Conservation (phyloP, 2,329 filamentous ascomycete genomes). For the Ascochyta rabiei region DNA sequence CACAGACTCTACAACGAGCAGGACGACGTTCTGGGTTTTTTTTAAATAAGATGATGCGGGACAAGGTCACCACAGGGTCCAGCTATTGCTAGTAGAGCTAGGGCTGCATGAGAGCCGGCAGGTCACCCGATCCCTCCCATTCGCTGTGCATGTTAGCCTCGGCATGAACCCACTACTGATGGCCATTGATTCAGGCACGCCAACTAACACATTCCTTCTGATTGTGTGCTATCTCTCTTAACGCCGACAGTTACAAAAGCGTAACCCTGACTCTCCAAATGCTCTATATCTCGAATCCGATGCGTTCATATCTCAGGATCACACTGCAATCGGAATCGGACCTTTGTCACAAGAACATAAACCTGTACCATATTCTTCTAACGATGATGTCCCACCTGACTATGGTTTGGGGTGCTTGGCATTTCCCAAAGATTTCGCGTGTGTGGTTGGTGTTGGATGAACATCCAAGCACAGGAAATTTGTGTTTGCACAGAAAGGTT, state of each 20-base stretch:
- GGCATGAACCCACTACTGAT: neutral
- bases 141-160: neutral
- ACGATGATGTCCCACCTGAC: no score
- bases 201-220: neutral
- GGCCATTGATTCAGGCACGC: neutral
- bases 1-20: neutral
- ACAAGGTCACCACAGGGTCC: neutral
- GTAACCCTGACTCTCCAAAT: neutral
- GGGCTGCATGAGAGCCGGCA: neutral
- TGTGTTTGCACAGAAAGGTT: neutral
- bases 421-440: neutral
- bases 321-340: neutral
- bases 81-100: neutral
- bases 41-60: neutral
- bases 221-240: neutral
- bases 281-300: no score
- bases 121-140: slow-evolving; percentile 6
- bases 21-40: neutral
- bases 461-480: neutral
- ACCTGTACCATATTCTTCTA: no score
- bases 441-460: neutral
- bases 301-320: neutral
- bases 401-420: no score
- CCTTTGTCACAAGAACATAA: no score
- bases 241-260: neutral